phyloP scores from a whole-genome alignment of 1,284 basidiomycete species.

The Papiliotrema terrestris region DNA sequence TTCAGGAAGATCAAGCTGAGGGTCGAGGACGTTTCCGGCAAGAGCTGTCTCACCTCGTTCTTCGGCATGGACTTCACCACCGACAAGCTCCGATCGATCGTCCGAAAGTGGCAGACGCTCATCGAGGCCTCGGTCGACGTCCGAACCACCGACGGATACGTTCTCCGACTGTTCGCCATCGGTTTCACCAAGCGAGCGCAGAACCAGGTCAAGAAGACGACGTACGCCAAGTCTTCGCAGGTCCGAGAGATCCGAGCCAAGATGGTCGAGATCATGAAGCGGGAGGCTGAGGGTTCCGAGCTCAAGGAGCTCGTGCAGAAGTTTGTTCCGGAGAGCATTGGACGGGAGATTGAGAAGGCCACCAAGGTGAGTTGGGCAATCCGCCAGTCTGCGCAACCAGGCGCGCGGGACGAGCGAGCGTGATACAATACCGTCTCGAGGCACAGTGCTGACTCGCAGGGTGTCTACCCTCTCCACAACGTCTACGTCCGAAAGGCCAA shows the following conservation, averaged over 20 bases:
- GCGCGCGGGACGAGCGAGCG: too few species aligned
- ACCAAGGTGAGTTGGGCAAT: constrained; percentile 50
- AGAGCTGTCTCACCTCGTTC: constrained; percentile 99
- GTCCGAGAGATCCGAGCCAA: constrained; percentile 97
- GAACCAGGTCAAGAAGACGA: constrained; percentile 98
- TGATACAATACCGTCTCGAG: not conserved
- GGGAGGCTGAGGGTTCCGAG: constrained; percentile 93
- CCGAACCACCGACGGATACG: constrained; percentile 99
- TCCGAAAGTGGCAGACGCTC: constrained; percentile 99
- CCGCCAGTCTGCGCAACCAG: too few species aligned
- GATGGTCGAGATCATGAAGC: constrained; percentile 99
- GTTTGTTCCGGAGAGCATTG: constrained; percentile 98
- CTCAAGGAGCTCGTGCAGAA: constrained; percentile 98
- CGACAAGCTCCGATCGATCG: constrained; percentile 99
- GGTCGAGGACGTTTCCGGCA: constrained; percentile 90
- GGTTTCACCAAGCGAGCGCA: constrained; percentile 98
- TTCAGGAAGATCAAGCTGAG: constrained; percentile 99
- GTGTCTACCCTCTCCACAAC: constrained; percentile 97
- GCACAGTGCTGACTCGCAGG: constrained; percentile 51
- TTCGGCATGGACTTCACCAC: constrained; percentile 99
- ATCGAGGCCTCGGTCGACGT: constrained; percentile 99
- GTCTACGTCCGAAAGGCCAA: constrained; percentile 98
- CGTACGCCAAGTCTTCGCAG: constrained; percentile 94
- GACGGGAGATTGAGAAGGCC: constrained; percentile 99
- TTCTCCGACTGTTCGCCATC: constrained; percentile 97